Conservation (phyloP, 1,284 basidiomycete genomes). For the Ceratobasidium theobromae region DNA sequence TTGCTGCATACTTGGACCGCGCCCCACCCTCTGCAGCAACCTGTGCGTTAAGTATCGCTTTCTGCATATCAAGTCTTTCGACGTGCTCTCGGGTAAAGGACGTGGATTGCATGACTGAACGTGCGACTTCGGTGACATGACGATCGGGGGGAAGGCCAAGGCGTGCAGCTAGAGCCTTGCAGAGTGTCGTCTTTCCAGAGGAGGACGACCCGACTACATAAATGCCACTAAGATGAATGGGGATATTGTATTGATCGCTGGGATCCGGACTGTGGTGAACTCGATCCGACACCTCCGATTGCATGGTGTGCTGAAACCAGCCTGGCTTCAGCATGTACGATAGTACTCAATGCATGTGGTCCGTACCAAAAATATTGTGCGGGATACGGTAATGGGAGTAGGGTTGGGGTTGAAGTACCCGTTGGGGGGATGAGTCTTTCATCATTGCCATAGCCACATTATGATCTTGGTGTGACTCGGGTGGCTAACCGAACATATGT, state of each 20-base stretch:
- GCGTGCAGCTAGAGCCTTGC: constrained; percentile 48
- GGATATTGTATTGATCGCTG: too few species aligned
- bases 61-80: constrained; percentile 58
- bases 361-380: too few species aligned
- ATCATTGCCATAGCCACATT: not conserved
- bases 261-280: too few species aligned
- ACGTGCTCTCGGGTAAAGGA: constrained; percentile 57
- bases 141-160: not conserved
- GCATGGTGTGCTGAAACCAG: too few species aligned
- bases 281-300: too few species aligned
- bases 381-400: too few species aligned
- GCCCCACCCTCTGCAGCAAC: constrained; percentile 48
- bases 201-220: constrained; percentile 62
- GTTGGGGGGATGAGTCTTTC: too few species aligned
- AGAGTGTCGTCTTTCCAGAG: constrained; percentile 65
- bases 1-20: constrained; percentile 2
- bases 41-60: constrained; percentile 59
- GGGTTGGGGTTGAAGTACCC: too few species aligned
- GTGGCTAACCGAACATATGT: not conserved
- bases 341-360: too few species aligned
- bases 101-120: constrained; percentile 53
- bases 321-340: too few species aligned
- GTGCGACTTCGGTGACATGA: constrained; percentile 57
- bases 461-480: not conserved
- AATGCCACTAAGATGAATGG: constrained; percentile 15